A percentile compares a stretch with the other conserved stretches of the same genome.
Conservation (phyloP, 148 eudicot species). For the Tetragonia tetragonoides region DNA sequence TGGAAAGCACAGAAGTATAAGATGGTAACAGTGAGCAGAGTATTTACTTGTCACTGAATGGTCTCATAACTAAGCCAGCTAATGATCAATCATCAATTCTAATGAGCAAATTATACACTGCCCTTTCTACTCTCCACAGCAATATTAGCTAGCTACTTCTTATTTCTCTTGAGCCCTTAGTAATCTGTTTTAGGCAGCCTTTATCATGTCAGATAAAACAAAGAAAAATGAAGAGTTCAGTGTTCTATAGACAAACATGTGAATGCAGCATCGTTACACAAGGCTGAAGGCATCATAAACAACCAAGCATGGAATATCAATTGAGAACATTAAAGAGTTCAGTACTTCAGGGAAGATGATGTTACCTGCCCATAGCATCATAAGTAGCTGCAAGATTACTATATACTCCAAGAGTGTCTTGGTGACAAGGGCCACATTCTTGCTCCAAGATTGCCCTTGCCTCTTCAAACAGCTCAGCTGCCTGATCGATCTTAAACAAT, state of each 20-base stretch:
- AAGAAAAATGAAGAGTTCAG: background rate
- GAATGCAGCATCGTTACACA: too few species aligned
- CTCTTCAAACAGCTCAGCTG: slow-evolving; percentile 94
- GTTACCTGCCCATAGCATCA: slow-evolving; percentile 98
- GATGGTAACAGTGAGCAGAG: background rate
- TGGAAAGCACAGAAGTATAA: too few species aligned
- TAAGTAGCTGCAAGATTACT: slow-evolving; percentile 98
- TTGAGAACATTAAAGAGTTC: background rate
- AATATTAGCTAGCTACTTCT: background rate
- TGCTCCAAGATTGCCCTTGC: slow-evolving; percentile 92
- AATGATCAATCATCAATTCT: too few species aligned
- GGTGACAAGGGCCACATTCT: slow-evolving; percentile 94
- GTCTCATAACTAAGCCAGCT: background rate
- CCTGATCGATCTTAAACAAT: slow-evolving; percentile 89
- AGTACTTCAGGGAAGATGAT: background rate
- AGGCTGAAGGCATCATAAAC: background rate
- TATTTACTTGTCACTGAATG: background rate
- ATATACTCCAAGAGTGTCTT: slow-evolving; percentile 96
- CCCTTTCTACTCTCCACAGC: background rate
- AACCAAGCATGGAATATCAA: slow-evolving; percentile 6
- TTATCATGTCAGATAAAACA: background rate
- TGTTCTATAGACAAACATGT: background rate
- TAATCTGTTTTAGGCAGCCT: background rate
- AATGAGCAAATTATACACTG: background rate
- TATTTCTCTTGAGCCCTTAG: background rate